Base-by-base conservation (phyloP, 2,329 filamentous ascomycete genomes). In the Pseudogymnoascus sp. region DNA sequence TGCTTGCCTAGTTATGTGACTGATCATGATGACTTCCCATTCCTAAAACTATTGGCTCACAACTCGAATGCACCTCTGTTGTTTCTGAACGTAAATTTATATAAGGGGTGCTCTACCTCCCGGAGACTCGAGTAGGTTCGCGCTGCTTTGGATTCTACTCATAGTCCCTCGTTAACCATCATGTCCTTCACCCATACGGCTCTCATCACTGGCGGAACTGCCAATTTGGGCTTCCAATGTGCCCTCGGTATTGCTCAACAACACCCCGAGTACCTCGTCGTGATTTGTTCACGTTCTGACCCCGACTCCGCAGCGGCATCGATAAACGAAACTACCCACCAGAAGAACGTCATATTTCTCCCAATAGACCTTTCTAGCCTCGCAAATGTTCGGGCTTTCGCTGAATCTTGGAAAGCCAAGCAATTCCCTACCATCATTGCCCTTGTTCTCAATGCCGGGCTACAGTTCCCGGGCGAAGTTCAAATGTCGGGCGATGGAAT, bases 121-220 rank as follows among this genome's bases (percentile, higher is more conserved):
- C 45, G 2, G 8, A 52, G n/a, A 52, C 8, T 52, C 25, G 6
- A 18, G n/a, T 31, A 41, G 3, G 33, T 40, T 60, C n/a, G n/a
- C 11, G 5, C 38, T 41, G 7, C 33, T 41, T 60, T 41, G 31
- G 33, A 38, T 9, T 60, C 21, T 60, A 14, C 31, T 11, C 12
- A 41, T 23, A 31, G 8, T 18, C n/a, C 25, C 45, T 52, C 28
- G 28, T 28, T 31, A 16, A 14, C 7, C 9, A 66, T 38, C 12
- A 69, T 68, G 67, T 60, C 65, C 2, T 70, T 64, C 55, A 61
- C 62, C 55, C 18, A 65, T 5, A 66, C 72, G 1, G 65, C 75
- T 33, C 70, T 81, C n/a, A 62, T 81, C 33, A 82, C 79, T 0
- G 80, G 80, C 14, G 80, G 79, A 4, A 81, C 79, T 1, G 60